Evolutionary conservation across 495 filamentous ascomycete genomes (phyloP), one percentile per base, ranked within the genome.

Genomic region (Trichoderma gamsii): DNA sequence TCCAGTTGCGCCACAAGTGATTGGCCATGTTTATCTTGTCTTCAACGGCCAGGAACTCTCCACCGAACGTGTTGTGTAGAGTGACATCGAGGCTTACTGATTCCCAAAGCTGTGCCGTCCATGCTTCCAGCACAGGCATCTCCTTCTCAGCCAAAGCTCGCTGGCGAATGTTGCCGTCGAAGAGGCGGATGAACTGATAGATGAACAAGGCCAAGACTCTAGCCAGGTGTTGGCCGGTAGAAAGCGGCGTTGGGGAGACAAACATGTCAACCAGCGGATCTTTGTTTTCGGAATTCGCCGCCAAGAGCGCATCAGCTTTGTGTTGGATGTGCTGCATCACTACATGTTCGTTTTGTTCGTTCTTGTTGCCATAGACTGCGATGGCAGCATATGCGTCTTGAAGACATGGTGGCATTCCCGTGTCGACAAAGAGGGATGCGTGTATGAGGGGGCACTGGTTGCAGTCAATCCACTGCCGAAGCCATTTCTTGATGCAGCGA

Each of bases 1-100:
- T 70, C 82, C 82, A 84, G 13, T 76, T 75, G 2, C 72, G 76
- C 74, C 78, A 78, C 15, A 75, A 49, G 73, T 77, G n/a, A 76
- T 68, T 3, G 49, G 67, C 3, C 64, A 67, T 12, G 72, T 74
- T 41, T 76, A 56, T 63, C 72, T 73, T 41, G 68, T 67, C 4
- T 72, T 77, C 11, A 75, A 64, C 65, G 16, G 69, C 72, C 27
- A 77, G 64, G 21, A 49, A 27, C 35, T 71, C 68, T 5, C 23
- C 27, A n/a, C 56, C 38, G 13, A 35, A 52, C 27, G 67, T 9
- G 49, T 18, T 65, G 15, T 49, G 51, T 6, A 35, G 15, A 18
- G 32, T 46, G 78, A 71, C 70, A 74, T 74, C 11, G 41, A 67
- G 9, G 46, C 64, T 74, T 71, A 6, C 70, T 67, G 38, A 64